These are phyloP conservation scores for Fistulifera pelliculosa DNA, from an alignment of 108 stramenopile genomes.

Conservation along the genomic window DNA sequence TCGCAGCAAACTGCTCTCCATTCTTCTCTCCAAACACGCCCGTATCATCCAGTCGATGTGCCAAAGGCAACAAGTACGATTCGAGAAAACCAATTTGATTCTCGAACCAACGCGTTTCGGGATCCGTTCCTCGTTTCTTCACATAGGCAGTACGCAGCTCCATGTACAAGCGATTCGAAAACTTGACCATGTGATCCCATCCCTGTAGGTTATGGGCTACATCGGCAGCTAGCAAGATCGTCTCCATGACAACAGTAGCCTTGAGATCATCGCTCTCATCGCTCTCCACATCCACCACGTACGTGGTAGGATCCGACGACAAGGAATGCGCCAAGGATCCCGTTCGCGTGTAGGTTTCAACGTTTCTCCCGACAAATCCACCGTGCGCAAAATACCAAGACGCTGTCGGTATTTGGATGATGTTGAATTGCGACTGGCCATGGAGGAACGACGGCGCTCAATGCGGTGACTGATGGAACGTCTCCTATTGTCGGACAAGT, in stretches of 20 bases:
- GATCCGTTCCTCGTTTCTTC: conserved; percentile 44
- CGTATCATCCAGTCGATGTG: conserved; percentile 48
- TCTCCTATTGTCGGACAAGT: too few species aligned
- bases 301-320: not conserved
- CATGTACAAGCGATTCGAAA: conserved; percentile 48
- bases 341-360: conserved; percentile 39
- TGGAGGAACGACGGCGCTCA: not conserved
- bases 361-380: conserved; percentile 63
- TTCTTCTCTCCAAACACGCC: conserved; percentile 49
- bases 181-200: conserved; percentile 57
- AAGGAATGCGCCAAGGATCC: conserved; percentile 7
- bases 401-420: conserved; percentile 10
- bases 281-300: not conserved
- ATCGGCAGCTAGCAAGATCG: conserved; percentile 57
- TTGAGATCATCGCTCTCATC: conserved; percentile 62
- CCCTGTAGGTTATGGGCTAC: conserved; percentile 67
- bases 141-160: conserved; percentile 48
- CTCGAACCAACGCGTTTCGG: conserved; percentile 52
- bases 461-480: not conserved
- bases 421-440: not conserved
- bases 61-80: conserved; percentile 58
- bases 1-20: conserved; percentile 26
- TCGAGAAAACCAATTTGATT: conserved; percentile 78
- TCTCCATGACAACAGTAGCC: conserved; percentile 62
- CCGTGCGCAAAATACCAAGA: conserved; percentile 58